phyloP scores from a whole-genome alignment of 768 basidiomycete species.

The Cyclocybe cylindracea region DNA sequence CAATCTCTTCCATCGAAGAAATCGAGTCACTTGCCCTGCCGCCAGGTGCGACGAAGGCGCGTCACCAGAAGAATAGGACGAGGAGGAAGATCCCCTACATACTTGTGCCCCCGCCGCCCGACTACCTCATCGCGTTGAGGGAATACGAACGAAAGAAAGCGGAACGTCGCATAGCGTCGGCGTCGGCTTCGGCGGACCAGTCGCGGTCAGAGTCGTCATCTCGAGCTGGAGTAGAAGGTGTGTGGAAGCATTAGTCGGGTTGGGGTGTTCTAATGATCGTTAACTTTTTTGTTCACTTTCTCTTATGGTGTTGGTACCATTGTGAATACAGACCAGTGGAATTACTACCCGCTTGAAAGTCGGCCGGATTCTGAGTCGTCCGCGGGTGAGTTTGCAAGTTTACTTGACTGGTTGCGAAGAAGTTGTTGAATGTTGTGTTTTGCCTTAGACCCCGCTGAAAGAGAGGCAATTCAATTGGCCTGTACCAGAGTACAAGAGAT shows the following conservation, averaged over 20 bases:
- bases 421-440: constrained; percentile 12
- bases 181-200: background rate
- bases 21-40: background rate
- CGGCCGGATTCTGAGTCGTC: constrained; percentile 5
- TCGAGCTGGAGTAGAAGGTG: constrained; percentile 21
- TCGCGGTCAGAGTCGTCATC: constrained; percentile 8
- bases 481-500: constrained; percentile 46
- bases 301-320: background rate
- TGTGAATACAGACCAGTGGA: constrained; percentile 5
- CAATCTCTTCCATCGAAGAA: background rate
- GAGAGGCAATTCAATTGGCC: constrained; percentile 46
- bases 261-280: constrained; percentile 9
- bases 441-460: constrained; percentile 43
- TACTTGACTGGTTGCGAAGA: background rate
- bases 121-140: constrained; percentile 22
- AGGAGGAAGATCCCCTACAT: constrained; percentile 22
- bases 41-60: background rate
- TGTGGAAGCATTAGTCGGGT: constrained; percentile 11
- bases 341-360: constrained; percentile 13
- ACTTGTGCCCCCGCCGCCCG: constrained; percentile 32
- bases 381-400: constrained; percentile 18
- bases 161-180: background rate
- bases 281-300: constrained; percentile 3
- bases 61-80: background rate
- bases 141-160: constrained; percentile 5